A percentile compares a stretch with the other conserved stretches of the same genome.
These are phyloP conservation scores for Aureobasidium sp. DNA, from an alignment of 2,329 filamentous ascomycete genomes.

Conservation along the genomic window DNA sequence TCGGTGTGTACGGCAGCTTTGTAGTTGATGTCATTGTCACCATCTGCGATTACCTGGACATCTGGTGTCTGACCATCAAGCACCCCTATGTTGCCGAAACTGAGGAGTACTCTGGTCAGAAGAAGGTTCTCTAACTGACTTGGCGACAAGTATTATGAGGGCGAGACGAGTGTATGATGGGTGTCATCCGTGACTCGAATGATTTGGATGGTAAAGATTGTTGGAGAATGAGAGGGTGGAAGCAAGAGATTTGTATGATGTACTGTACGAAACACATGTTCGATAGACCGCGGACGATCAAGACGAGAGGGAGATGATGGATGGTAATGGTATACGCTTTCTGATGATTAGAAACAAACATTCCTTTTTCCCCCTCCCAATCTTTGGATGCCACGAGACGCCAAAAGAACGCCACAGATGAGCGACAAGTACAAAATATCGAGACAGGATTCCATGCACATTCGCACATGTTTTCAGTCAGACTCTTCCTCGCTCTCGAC, in stretches of 20 bases:
- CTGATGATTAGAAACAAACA: conserved; percentile 2
- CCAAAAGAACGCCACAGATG: neutral
- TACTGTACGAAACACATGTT: neutral
- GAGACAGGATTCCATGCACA: too few relatives aligned
- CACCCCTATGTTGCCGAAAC: conserved; percentile 47
- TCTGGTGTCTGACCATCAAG: conserved; percentile 98
- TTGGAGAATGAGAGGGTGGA: neutral
- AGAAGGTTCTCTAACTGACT: conserved; percentile 1
- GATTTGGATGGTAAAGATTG: neutral
- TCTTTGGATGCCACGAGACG: neutral
- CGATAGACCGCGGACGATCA: neutral
- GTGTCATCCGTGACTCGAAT: neutral
- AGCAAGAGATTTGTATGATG: neutral
- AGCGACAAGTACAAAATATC: too few relatives aligned
- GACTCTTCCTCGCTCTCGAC: conserved; percentile 9
- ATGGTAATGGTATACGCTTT: conserved; percentile 14
- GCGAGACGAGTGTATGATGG: neutral
- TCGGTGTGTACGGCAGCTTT: conserved; percentile 96
- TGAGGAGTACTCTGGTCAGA: too few relatives aligned
- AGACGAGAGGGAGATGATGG: neutral
- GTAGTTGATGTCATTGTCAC: conserved; percentile 95
- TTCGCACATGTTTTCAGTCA: neutral
- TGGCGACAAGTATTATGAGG: neutral
- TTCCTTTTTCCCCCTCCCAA: neutral
- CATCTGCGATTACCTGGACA: conserved; percentile 96